These are phyloP conservation scores for Fusarium decemcellulare DNA, from an alignment of 2,329 filamentous ascomycete genomes.

Conservation along the genomic window DNA sequence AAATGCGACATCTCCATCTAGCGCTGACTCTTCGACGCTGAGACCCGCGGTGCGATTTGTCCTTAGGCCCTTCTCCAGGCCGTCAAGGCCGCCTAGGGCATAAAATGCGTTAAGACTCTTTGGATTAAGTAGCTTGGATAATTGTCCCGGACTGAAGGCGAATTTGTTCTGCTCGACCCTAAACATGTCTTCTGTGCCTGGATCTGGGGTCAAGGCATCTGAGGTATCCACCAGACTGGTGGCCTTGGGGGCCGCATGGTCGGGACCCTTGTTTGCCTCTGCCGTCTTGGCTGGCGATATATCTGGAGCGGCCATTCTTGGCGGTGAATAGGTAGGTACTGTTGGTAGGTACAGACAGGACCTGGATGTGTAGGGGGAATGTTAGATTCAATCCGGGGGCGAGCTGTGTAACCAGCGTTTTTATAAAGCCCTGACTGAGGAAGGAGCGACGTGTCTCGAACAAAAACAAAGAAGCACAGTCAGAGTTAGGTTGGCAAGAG, in stretches of 20 bases:
- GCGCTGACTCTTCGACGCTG: slow-evolving; percentile 75
- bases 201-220: slow-evolving; percentile 65
- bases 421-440: slow-evolving; percentile 2
- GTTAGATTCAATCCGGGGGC: neutral
- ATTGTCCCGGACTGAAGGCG: slow-evolving; percentile 85
- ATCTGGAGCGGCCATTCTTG: slow-evolving; percentile 37
- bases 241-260: slow-evolving; percentile 20
- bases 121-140: slow-evolving; percentile 85
- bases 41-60: slow-evolving; percentile 76
- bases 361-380: slow-evolving; percentile 12
- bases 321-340: slow-evolving; percentile 6
- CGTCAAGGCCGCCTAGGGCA: slow-evolving; percentile 79
- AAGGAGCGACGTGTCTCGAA: neutral
- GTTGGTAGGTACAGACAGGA: neutral
- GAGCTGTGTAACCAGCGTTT: neutral
- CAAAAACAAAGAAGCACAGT: neutral
- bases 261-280: slow-evolving; percentile 8
- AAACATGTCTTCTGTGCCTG: slow-evolving; percentile 81
- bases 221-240: slow-evolving; percentile 41
- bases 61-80: slow-evolving; percentile 80
- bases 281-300: slow-evolving; percentile 28
- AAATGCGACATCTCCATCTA: slow-evolving; percentile 78
- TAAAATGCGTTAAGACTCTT: slow-evolving; percentile 83
- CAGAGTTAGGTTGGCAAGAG: neutral
- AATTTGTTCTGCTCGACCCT: slow-evolving; percentile 83